These are phyloP conservation scores for Raphanus sativus DNA, from an alignment of 345 rosid species.

Conservation along the genomic window DNA sequence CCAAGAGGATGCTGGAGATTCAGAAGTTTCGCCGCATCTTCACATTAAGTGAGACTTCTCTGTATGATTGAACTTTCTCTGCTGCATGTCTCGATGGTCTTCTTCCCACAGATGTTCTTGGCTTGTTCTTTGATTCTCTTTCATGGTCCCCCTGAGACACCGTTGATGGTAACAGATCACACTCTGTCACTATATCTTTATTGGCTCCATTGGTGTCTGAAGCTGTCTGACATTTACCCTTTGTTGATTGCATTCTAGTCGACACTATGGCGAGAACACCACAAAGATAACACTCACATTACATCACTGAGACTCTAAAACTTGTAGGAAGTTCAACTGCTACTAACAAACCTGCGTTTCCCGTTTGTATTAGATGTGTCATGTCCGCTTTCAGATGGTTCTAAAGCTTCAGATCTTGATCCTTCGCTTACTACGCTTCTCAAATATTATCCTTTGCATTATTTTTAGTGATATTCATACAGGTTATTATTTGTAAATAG, in stretches of 20 bases:
- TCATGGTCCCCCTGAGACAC: slow-evolving; percentile 3
- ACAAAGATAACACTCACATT: slow-evolving; percentile 14
- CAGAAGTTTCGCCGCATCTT: slow-evolving; percentile 59
- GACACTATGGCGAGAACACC: slow-evolving; percentile 19
- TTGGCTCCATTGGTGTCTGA: neutral
- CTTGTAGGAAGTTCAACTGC: neutral
- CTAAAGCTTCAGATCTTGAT: slow-evolving; percentile 39
- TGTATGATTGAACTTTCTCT: slow-evolving; percentile 71
- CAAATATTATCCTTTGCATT: neutral
- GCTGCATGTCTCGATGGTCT: slow-evolving; percentile 56
- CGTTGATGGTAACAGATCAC: neutral
- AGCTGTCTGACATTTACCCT: slow-evolving; percentile 29
- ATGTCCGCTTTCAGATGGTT: slow-evolving; percentile 25
- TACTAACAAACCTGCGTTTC: slow-evolving; percentile 48
- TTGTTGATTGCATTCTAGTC: slow-evolving; percentile 43
- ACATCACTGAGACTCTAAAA: slow-evolving; percentile 9
- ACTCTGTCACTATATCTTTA: slow-evolving; percentile 27
- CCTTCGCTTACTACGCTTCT: slow-evolving; percentile 34
- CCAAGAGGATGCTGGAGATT: slow-evolving; percentile 15
- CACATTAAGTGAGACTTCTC: slow-evolving; percentile 63
- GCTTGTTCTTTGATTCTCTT: slow-evolving; percentile 24
- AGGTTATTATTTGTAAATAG: slow-evolving; percentile 1
- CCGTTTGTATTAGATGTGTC: slow-evolving; percentile 36
- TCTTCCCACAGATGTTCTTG: slow-evolving; percentile 54
- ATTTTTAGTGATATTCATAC: neutral